Evolutionary conservation across 345 rosid species (phyloP).

Genomic region (Psidium friedrichsthalianum): DNA sequence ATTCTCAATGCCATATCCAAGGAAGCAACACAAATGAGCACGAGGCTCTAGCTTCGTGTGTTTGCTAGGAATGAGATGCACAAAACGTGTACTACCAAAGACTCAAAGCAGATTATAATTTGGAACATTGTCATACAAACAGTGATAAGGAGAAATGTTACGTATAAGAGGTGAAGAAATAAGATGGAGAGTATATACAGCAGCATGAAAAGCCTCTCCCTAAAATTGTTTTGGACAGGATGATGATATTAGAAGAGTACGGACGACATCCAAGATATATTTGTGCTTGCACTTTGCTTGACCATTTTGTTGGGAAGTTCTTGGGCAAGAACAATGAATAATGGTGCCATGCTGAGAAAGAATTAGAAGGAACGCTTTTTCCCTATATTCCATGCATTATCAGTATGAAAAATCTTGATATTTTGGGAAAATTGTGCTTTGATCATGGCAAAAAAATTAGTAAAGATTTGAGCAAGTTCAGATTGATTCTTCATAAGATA

Average conservation of each 20-base stretch:
- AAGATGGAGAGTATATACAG: too few relatives aligned
- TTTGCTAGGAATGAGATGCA: too few relatives aligned
- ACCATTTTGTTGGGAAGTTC: neutral
- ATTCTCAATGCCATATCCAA: neutral
- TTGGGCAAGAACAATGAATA: neutral
- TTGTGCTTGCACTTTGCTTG: neutral
- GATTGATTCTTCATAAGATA: too few relatives aligned
- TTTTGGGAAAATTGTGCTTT: too few relatives aligned
- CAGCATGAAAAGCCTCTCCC: neutral
- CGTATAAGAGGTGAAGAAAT: neutral
- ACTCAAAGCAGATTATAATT: neutral
- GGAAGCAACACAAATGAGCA: neutral
- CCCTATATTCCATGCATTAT: neutral
- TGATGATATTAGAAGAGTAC: neutral
- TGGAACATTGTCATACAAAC: neutral
- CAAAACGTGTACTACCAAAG: neutral
- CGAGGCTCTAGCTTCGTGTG: rapidly evolving
- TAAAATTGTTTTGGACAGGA: neutral
- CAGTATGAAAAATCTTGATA: too few relatives aligned
- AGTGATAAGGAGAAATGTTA: neutral
- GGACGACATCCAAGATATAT: neutral
- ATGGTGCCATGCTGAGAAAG: neutral
- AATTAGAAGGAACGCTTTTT: neutral
- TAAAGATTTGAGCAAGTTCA: too few relatives aligned
- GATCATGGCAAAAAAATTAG: too few relatives aligned